A percentile compares a stretch with the other conserved stretches of the same genome.
Evolutionary conservation across 805 yeast species (phyloP).

Genomic region (Ogataea wickerhamii): DNA sequence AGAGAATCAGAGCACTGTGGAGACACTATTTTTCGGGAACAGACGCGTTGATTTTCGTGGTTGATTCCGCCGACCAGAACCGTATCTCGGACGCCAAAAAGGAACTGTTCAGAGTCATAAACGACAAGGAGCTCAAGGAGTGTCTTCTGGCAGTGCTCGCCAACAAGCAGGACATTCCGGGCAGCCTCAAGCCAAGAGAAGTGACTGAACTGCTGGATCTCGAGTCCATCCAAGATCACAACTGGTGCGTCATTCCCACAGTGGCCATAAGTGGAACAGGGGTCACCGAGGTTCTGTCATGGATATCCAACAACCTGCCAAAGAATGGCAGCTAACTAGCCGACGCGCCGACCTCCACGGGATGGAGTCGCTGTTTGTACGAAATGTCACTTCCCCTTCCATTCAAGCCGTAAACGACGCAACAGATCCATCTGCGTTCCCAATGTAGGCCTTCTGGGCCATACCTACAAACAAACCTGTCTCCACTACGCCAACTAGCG

Average conservation of each 20-base stretch:
- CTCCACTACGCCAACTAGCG: conserved; percentile 90
- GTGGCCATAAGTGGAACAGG: conserved; percentile 91
- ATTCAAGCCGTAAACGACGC: conserved; percentile 36
- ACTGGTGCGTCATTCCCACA: conserved; percentile 91
- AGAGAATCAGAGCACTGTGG: conserved; percentile 88
- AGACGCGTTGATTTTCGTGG: conserved; percentile 85
- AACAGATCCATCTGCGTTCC: conserved; percentile 68
- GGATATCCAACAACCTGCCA: conserved; percentile 63
- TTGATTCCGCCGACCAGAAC: conserved; percentile 72
- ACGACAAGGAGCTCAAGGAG: conserved; percentile 78
- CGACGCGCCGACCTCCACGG: too few species aligned
- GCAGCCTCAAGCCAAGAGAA: conserved; percentile 74
- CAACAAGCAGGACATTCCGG: conserved; percentile 77
- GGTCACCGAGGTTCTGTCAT: conserved; percentile 77
- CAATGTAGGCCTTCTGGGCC: conserved; percentile 84
- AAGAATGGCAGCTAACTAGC: too few species aligned
- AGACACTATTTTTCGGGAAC: conserved; percentile 94
- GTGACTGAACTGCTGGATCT: conserved; percentile 70
- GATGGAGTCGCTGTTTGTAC: too few species aligned
- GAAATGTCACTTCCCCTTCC: too few species aligned
- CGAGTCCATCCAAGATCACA: conserved; percentile 56
- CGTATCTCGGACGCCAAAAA: conserved; percentile 74
- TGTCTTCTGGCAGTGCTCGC: conserved; percentile 83
- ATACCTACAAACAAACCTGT: conserved; percentile 80
- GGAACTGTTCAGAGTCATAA: conserved; percentile 72